Conservation (phyloP, 2,329 filamentous ascomycete species). For the Xylariaceae sp. region DNA sequence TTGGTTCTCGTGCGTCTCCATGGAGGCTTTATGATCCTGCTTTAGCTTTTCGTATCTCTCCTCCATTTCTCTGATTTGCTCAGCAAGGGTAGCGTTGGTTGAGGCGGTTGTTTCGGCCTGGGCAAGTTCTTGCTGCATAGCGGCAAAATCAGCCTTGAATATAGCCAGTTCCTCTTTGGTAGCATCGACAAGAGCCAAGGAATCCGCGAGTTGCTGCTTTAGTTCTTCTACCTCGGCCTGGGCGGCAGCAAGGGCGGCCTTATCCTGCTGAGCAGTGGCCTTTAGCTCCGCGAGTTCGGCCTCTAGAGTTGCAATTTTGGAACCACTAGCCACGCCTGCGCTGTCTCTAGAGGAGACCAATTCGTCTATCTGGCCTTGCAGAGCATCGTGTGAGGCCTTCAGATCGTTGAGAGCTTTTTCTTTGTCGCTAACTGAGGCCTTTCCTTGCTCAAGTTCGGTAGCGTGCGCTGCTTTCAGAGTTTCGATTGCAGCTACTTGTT, state of each 20-base stretch:
- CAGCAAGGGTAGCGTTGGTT: conserved; percentile 26
- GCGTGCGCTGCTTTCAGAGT: conserved; percentile 51
- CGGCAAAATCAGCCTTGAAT: conserved; percentile 45
- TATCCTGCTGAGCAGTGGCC: conserved; percentile 43
- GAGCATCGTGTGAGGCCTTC: conserved; percentile 45
- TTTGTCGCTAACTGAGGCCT: conserved; percentile 41
- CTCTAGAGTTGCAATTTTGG: conserved; percentile 47
- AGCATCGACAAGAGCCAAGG: conserved; percentile 26
- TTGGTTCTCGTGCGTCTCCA: conserved; percentile 51
- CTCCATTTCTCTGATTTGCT: conserved; percentile 27
- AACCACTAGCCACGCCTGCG: conserved; percentile 41
- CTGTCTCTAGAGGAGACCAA: conserved; percentile 44
- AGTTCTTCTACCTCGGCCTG: conserved; percentile 37
- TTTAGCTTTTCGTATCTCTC: conserved; percentile 44
- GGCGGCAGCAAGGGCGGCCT: conserved; percentile 43
- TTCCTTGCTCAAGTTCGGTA: conserved; percentile 44
- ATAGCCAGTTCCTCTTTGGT: conserved; percentile 43
- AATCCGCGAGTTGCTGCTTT: conserved; percentile 35
- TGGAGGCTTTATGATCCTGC: conserved; percentile 38
- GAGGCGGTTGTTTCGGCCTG: conserved; percentile 44
- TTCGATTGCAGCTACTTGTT: conserved; percentile 46
- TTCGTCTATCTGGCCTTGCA: conserved; percentile 53
- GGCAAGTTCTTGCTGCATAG: conserved; percentile 41
- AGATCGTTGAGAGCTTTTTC: conserved; percentile 47
- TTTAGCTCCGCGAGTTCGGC: conserved; percentile 48